phyloP scores from a whole-genome alignment of 768 basidiomycete species.

The Ramaria sp. region DNA sequence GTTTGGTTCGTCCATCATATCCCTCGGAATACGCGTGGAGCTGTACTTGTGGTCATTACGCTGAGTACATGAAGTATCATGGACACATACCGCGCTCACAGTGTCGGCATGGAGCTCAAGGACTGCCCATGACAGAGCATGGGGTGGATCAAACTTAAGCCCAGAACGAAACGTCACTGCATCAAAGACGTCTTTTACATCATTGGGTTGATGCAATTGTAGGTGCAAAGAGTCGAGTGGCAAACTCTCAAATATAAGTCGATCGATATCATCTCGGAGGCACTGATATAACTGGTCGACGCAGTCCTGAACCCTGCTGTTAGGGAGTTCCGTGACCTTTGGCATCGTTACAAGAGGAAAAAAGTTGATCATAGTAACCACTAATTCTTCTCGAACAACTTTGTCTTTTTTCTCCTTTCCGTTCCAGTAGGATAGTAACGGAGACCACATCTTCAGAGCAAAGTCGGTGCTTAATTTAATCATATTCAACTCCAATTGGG shows the following conservation, averaged over 20 bases:
- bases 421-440: slow-evolving; percentile 57
- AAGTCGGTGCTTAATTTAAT: slow-evolving; percentile 46
- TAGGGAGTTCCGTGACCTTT: slow-evolving; percentile 13
- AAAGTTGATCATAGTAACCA: slow-evolving; percentile 59
- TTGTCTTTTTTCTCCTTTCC: slow-evolving; percentile 52
- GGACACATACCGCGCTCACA: slow-evolving; percentile 43
- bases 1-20: slow-evolving; percentile 27
- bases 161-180: slow-evolving; percentile 63
- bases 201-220: slow-evolving; percentile 23
- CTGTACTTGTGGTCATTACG: slow-evolving; percentile 24
- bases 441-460: slow-evolving; percentile 51
- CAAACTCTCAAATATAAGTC: slow-evolving; percentile 55
- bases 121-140: slow-evolving; percentile 71
- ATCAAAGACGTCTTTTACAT: slow-evolving; percentile 33
- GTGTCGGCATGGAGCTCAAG: slow-evolving; percentile 77
- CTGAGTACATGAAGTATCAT: slow-evolving; percentile 1
- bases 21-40: slow-evolving; percentile 51
- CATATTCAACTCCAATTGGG: slow-evolving; percentile 69
- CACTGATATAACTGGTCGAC: slow-evolving; percentile 42
- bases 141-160: slow-evolving; percentile 52
- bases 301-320: slow-evolving; percentile 27
- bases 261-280: slow-evolving; percentile 52
- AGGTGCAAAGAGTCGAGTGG: slow-evolving; percentile 57
- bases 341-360: slow-evolving; percentile 56
- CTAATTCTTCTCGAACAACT: slow-evolving; percentile 64